Base-by-base conservation (phyloP, 768 basidiomycete genomes). In the Auriscalpium orientale region DNA sequence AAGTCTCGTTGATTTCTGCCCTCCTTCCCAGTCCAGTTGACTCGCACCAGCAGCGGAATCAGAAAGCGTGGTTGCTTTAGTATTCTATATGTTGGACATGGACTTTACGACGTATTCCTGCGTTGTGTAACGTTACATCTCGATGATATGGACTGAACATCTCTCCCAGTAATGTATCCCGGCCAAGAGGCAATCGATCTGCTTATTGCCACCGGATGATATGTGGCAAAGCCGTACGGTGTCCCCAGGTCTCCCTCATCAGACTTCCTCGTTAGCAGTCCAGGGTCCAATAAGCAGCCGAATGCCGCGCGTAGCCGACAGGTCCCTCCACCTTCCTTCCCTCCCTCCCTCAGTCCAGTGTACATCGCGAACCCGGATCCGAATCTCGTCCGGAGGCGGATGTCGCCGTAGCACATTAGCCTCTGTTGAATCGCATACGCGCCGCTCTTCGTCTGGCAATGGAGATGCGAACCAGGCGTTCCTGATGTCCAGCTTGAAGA, bases 401-500 rank as follows among this genome's bases (percentile, higher is more conserved):
- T 46, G 50, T 28, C 65, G 61, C 4, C 46, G 45, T 33, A 65
- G 34, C 1, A 68, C 34, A 8, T 13, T 13, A 21, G 55, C 40
- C 40, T 70, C 74, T 28, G 74, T 53, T 20, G 67, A 58, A 10
- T 69, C 60, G 49, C 68, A 71, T 33, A 74, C 55, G 40, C 46
- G 44, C 15, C 64, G 61, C 58, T 73, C 73, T 60, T 74, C 68
- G n/a, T 61, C 60, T 10, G 65, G 56, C 16, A 67, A 60, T 16
- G 70, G 62, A 15, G 56, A 40, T 10, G 68, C 63, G 59, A 68
- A 71, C 68, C 68, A 68, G 6, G 69, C 72, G 48, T 71, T 68
- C 22, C 61, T 65, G n/a, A 74, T 57, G 34, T 68, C 64, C 10
- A 76, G 51, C 58, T 73, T 77, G 54, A 77, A 52, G 8, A 69